Evolutionary conservation across 495 filamentous ascomycete species (phyloP), one percentile per base, ranked within the genome.

Genomic region (Neurospora pannonica): DNA sequence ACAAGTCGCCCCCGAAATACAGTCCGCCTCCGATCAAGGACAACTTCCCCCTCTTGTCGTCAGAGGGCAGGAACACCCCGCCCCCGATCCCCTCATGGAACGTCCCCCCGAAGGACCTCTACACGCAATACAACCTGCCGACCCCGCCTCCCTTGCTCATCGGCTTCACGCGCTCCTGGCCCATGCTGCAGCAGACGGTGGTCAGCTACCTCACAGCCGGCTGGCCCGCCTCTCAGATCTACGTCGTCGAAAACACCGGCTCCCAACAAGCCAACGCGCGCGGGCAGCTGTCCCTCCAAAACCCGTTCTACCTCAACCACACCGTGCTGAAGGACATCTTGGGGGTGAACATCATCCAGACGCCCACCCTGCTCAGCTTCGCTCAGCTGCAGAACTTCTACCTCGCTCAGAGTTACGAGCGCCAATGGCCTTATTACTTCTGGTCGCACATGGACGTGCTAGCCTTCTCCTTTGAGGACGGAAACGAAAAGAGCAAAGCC

Each of bases 361-460:
- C 89, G 0, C 89, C 90, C 0, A 88, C 87, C 3, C 84, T 91
- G 21, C 79, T 91, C 40, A 88, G 77, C 54, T 92, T 91, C 70
- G 85, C 90, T 15, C 90, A 92, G 73, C 80, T 91, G 36, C 89
- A 91, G 74, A 91, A 91, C 77, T 91, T 89, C 78, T 89, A 85
- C 76, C 83, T 89, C 37, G 77, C 79, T n/a, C 75, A 87, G 5
- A 88, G 89, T 76, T 89, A 86, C 78, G 77, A 88, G 9, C 83
- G 87, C 73, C 79, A 89, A 9, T 89, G 86, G 85, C 82, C 84
- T 2, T 84, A 88, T 75, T 91, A 88, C 79, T 90, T 89, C 80
- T 91, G 87, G 83, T 84, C 82, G 43, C 88, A 90, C 73, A 87
- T 88, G 82, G 89, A 91, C 72, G 84, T 89, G 36, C 76, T 88